A percentile compares a stretch with the other conserved stretches of the same genome.
phyloP scores from a whole-genome alignment of 768 basidiomycete species.

The Macrolepiota dolichaula region DNA sequence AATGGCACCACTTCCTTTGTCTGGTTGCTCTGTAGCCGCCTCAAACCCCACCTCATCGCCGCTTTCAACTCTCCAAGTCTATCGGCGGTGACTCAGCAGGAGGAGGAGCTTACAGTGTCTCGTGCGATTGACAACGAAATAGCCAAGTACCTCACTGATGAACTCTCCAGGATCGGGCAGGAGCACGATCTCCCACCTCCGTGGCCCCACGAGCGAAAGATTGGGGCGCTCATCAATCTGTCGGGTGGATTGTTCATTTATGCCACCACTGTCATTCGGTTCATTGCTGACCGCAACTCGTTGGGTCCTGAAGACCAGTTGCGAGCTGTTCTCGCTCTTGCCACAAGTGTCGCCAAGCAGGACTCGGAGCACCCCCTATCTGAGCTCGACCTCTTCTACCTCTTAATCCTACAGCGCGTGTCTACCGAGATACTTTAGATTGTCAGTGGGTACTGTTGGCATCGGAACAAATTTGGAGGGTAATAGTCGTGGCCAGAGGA shows the following conservation, averaged over 20 bases:
- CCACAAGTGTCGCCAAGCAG: not conserved
- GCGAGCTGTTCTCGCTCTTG: not conserved
- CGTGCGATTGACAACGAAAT: not conserved
- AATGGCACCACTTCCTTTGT: slow-evolving; percentile 12
- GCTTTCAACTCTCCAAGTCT: not conserved
- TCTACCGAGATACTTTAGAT: not conserved
- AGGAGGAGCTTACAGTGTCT: not conserved
- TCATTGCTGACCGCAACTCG: not conserved
- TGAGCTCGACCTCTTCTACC: no score
- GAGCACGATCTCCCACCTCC: not conserved
- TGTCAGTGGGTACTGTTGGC: not conserved
- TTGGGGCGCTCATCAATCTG: not conserved
- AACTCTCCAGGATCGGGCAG: not conserved
- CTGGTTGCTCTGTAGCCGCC: no score
- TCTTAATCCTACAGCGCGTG: not conserved
- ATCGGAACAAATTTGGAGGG: not conserved
- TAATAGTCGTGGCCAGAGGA: no score
- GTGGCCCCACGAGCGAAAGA: not conserved
- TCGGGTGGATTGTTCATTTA: not conserved
- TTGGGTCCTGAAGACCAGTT: not conserved
- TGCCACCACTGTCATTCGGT: not conserved
- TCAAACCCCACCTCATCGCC: no score
- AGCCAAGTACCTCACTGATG: not conserved
- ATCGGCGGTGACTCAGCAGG: not conserved
- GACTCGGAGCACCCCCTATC: not conserved